A percentile compares a stretch with the other conserved stretches of the same genome.
Evolutionary conservation across 2,329 filamentous ascomycete genomes (phyloP).

Genomic region (Metarhizium anisopliae): DNA sequence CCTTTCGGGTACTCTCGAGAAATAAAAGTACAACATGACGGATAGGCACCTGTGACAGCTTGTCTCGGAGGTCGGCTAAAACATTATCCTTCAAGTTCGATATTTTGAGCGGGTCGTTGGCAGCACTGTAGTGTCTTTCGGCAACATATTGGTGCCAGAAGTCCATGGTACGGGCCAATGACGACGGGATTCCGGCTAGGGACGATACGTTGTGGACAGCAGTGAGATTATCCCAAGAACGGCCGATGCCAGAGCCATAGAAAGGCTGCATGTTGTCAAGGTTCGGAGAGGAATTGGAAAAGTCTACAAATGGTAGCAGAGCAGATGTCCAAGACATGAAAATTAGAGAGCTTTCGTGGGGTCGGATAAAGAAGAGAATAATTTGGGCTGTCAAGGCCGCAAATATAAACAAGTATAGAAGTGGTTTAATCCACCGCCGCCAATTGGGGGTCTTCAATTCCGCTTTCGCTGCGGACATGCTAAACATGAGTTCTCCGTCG

Average conservation of each 20-base stretch:
- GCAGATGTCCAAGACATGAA: slow-evolving; percentile 27
- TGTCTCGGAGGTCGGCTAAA: slow-evolving; percentile 15
- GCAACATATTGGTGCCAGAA: slow-evolving; percentile 20
- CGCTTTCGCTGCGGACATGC: neutral
- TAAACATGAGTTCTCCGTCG: slow-evolving; percentile 3
- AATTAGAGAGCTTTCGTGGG: slow-evolving; percentile 19
- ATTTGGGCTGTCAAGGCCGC: slow-evolving; percentile 12
- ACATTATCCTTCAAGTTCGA: slow-evolving; percentile 27
- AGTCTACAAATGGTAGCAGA: slow-evolving; percentile 24
- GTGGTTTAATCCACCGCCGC: neutral
- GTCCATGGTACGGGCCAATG: slow-evolving; percentile 10
- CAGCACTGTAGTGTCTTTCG: slow-evolving; percentile 21
- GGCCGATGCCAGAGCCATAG: slow-evolving; percentile 12
- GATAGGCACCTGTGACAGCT: slow-evolving; percentile 23
- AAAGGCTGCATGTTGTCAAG: slow-evolving; percentile 16
- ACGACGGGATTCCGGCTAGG: slow-evolving; percentile 18
- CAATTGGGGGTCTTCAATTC: neutral
- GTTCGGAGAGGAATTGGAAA: slow-evolving; percentile 16
- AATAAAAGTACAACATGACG: slow-evolving; percentile 34
- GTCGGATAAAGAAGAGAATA: slow-evolving; percentile 15
- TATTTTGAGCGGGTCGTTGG: slow-evolving; percentile 29
- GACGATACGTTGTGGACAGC: slow-evolving; percentile 15
- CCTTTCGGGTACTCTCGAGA: slow-evolving; percentile 35
- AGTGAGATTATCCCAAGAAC: slow-evolving; percentile 19
- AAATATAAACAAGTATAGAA: slow-evolving; percentile 9